phyloP scores from a whole-genome alignment of 2,329 filamentous ascomycete genomes.

The Hansfordia pulvinata region DNA sequence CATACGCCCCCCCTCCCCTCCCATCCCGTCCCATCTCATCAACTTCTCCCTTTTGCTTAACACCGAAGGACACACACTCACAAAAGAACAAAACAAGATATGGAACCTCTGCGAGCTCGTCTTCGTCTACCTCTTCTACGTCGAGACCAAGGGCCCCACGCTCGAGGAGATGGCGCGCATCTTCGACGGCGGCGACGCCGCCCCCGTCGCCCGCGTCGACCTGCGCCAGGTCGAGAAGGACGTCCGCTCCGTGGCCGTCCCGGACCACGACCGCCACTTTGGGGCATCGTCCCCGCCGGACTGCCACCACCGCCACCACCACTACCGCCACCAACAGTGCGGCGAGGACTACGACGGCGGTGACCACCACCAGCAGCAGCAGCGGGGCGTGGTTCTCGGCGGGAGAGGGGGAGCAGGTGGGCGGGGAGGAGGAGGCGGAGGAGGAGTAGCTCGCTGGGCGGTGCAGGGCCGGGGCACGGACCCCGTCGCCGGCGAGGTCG shows the following conservation, averaged over 20 bases:
- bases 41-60: conserved; percentile 2
- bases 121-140: conserved; percentile 53
- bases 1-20: not conserved
- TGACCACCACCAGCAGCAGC: too few relatives aligned
- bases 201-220: conserved; percentile 37
- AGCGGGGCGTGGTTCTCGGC: too few relatives aligned
- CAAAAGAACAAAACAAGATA: conserved; percentile 14
- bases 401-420: too few relatives aligned
- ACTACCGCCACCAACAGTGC: too few relatives aligned
- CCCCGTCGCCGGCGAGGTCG: too few relatives aligned
- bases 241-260: conserved; percentile 21
- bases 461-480: too few relatives aligned
- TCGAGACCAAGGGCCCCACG: conserved; percentile 58
- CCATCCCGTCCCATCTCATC: conserved; percentile 3
- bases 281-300: too few relatives aligned
- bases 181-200: conserved; percentile 50
- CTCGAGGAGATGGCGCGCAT: conserved; percentile 59
- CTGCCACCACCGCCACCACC: too few relatives aligned
- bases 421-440: too few relatives aligned
- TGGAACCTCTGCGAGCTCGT: conserved; percentile 47
- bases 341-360: too few relatives aligned
- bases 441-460: too few relatives aligned
- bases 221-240: conserved; percentile 43
- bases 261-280: too few relatives aligned
- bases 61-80: conserved; percentile 2